A percentile compares a stretch with the other conserved stretches of the same genome.
Conservation (phyloP, 1,139 yeast genomes). For the Keqinozyma sinolaborantium region DNA sequence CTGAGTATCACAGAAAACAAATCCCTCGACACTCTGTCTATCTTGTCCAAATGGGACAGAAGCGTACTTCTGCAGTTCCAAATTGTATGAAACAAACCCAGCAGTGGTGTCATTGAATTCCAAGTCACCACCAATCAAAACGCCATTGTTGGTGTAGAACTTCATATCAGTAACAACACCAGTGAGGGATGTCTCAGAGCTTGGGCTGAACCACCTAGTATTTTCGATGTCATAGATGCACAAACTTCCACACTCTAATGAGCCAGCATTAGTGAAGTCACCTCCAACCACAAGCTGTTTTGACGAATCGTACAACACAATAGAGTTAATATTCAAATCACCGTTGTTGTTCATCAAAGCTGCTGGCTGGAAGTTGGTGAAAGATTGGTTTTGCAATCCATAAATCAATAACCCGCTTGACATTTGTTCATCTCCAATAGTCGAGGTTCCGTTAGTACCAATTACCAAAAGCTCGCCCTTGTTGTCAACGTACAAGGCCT, state of each 20-base stretch:
- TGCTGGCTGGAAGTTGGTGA: slow-evolving; percentile 48
- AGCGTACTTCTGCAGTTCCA: slow-evolving; percentile 28
- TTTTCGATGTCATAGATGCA: slow-evolving; percentile 63
- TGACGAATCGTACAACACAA: slow-evolving; percentile 50
- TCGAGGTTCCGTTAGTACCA: slow-evolving; percentile 50
- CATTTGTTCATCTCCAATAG: slow-evolving; percentile 15
- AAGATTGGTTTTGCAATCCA: slow-evolving; percentile 37
- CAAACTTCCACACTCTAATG: slow-evolving; percentile 56
- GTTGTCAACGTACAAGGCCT: slow-evolving; percentile 40
- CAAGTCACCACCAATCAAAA: slow-evolving; percentile 64
- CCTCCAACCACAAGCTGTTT: slow-evolving; percentile 73
- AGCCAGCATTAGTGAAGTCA: slow-evolving; percentile 58
- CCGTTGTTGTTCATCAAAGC: slow-evolving; percentile 24
- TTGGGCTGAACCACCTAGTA: slow-evolving; percentile 53
- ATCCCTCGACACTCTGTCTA: slow-evolving; percentile 22
- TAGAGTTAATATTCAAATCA: slow-evolving; percentile 43
- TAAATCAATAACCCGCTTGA: slow-evolving; percentile 51
- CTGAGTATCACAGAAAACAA: slow-evolving; percentile 28
- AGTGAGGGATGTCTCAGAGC: slow-evolving; percentile 26
- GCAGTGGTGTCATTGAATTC: slow-evolving; percentile 28
- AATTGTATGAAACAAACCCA: slow-evolving; percentile 52
- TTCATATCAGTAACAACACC: slow-evolving; percentile 56
- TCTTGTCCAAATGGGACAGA: slow-evolving; percentile 8
- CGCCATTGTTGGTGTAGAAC: slow-evolving; percentile 46
- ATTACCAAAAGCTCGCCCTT: slow-evolving; percentile 37